A percentile compares a stretch with the other conserved stretches of the same genome.
These are phyloP conservation scores for Solanum gracilifrons DNA, from an alignment of 257 asterid species.

Conservation along the genomic window DNA sequence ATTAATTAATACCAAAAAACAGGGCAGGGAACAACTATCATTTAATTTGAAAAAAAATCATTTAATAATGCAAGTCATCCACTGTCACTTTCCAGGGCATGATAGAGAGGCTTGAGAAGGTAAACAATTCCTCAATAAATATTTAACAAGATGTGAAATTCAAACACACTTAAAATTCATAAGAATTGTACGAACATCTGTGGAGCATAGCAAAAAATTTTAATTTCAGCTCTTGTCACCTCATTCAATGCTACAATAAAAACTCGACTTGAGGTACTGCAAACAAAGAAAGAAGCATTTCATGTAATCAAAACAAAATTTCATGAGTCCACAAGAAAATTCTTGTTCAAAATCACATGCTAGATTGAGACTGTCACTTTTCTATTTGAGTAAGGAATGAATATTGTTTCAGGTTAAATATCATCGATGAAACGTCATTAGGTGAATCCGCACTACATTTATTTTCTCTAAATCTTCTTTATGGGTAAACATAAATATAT, in stretches of 20 bases:
- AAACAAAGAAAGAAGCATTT: neutral
- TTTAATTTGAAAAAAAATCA: too few relatives aligned
- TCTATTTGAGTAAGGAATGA: neutral
- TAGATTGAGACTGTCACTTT: neutral
- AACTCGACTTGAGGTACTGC: fast-evolving
- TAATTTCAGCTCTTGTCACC: fast-evolving
- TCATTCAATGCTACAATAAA: too few relatives aligned
- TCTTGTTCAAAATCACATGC: neutral
- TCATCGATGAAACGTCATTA: neutral
- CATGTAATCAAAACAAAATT: fast-evolving
- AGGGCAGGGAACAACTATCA: neutral
- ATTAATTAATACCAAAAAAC: neutral
- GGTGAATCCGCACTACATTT: fast-evolving
- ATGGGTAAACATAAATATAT: too few relatives aligned
- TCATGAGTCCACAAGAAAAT: fast-evolving
- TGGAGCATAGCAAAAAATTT: fast-evolving
- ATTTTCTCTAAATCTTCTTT: neutral
- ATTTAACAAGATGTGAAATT: fast-evolving
- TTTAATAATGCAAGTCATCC: neutral
- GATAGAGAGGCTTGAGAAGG: neutral
- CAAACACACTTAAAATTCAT: too few relatives aligned
- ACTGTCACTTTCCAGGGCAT: fast-evolving
- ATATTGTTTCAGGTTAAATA: neutral
- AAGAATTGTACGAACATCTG: fast-evolving
- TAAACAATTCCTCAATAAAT: neutral